Evolutionary conservation across 2,329 filamentous ascomycete species (phyloP).

Genomic region (Blumeria graminis): DNA sequence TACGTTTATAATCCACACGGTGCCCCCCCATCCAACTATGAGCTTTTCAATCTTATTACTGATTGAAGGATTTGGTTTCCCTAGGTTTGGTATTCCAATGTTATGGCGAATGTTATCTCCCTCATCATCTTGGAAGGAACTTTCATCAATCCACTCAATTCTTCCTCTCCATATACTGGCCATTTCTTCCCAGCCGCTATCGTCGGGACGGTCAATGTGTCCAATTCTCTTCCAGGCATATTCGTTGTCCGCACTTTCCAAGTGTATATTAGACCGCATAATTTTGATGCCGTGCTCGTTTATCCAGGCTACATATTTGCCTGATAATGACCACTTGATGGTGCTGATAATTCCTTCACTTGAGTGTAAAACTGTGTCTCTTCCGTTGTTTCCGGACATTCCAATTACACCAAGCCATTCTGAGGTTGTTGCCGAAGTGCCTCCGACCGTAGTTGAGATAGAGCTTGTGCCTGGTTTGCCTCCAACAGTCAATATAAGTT

Average conservation of each 20-base stretch:
- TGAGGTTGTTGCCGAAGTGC: slow-evolving; percentile 60
- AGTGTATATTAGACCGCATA: slow-evolving; percentile 69
- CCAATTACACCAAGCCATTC: slow-evolving; percentile 85
- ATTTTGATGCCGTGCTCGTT: slow-evolving; percentile 97
- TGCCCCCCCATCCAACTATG: slow-evolving; percentile 85
- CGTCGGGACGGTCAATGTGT: slow-evolving; percentile 72
- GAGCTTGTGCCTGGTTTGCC: slow-evolving; percentile 53
- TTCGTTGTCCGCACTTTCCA: slow-evolving; percentile 53
- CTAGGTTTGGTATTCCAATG: slow-evolving; percentile 18
- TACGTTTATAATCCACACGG: slow-evolving; percentile 86
- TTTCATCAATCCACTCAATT: slow-evolving; percentile 80
- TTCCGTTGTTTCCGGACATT: slow-evolving; percentile 51
- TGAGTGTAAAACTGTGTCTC: slow-evolving; percentile 68
- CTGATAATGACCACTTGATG: slow-evolving; percentile 85
- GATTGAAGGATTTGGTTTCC: slow-evolving; percentile 22
- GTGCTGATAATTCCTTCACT: slow-evolving; percentile 79
- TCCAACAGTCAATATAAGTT: slow-evolving; percentile 64
- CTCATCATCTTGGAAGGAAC: slow-evolving; percentile 50
- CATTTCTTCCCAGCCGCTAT: slow-evolving; percentile 85
- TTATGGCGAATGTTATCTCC: slow-evolving; percentile 18
- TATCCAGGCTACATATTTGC: slow-evolving; percentile 81
- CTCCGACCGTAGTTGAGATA: slow-evolving; percentile 67
- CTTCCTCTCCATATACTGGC: slow-evolving; percentile 83
- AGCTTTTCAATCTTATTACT: slow-evolving; percentile 45
- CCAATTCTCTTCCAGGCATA: slow-evolving; percentile 87